phyloP scores from a whole-genome alignment of 345 rosid genomes.

The Crucihimalaya himalaica region DNA sequence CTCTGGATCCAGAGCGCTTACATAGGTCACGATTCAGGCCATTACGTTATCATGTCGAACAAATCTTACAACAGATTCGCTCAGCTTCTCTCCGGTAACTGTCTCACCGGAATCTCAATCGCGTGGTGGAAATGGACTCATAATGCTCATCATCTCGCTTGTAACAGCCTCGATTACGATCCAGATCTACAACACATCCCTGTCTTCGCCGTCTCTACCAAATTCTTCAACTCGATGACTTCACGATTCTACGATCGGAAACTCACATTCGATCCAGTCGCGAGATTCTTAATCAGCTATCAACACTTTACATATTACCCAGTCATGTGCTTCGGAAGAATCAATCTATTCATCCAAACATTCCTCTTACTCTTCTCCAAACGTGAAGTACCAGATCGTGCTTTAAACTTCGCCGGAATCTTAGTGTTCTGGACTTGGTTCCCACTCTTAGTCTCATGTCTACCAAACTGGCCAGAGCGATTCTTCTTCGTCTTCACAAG shows the following conservation, averaged over 20 bases:
- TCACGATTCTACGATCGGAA: constrained; percentile 72
- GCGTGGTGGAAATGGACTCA: constrained; percentile 99
- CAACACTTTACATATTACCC: constrained; percentile 94
- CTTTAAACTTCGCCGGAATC: constrained; percentile 63
- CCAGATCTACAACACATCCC: constrained; percentile 99
- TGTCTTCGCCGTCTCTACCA: constrained; percentile 74
- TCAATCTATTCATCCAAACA: constrained; percentile 79
- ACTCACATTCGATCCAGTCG: constrained; percentile 63
- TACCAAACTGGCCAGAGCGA: constrained; percentile 82
- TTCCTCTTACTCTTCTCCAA: constrained; percentile 63
- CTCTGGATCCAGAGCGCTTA: constrained; percentile 89
- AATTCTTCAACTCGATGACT: constrained; percentile 57
- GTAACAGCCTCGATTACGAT: constrained; percentile 89
- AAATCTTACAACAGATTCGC: constrained; percentile 54
- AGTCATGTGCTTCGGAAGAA: constrained; percentile 75
- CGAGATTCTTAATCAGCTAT: constrained; percentile 69
- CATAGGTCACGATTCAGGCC: constrained; percentile 94
- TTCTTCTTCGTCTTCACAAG: constrained; percentile 68
- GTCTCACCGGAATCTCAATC: constrained; percentile 88
- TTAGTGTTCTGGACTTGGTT: constrained; percentile 93
- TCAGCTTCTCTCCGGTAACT: constrained; percentile 81
- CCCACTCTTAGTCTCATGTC: constrained; percentile 73
- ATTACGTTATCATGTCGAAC: constrained; percentile 71
- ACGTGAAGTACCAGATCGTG: constrained; percentile 65
- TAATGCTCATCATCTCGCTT: constrained; percentile 91